Percentiles rank a stretch among this genome's conserved stretches.
phyloP scores from a whole-genome alignment of 345 rosid genomes.

The Dimocarpus longan region DNA sequence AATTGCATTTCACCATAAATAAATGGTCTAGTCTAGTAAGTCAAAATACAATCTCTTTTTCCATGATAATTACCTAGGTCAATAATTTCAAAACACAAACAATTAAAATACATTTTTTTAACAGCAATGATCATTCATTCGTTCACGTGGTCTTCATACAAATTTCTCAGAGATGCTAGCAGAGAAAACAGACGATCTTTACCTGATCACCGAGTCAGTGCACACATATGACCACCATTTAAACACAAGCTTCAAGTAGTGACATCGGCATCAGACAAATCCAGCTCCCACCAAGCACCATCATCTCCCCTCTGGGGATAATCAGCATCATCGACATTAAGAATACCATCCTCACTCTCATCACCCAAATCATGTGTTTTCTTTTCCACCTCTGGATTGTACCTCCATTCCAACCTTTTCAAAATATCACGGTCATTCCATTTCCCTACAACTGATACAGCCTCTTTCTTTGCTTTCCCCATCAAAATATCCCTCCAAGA shows the following conservation, averaged over 20 bases:
- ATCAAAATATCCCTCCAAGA: constrained; percentile 79
- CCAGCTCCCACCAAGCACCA: constrained; percentile 75
- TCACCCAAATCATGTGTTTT: constrained; percentile 26
- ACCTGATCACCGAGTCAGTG: neutral
- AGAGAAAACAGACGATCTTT: neutral
- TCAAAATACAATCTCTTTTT: neutral
- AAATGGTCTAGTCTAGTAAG: neutral
- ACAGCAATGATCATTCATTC: neutral
- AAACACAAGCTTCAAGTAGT: constrained; percentile 21
- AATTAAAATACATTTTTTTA: neutral
- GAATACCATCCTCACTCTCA: constrained; percentile 28
- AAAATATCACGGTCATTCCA: constrained; percentile 77
- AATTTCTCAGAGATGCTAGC: neutral
- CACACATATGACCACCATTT: neutral
- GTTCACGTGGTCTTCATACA: neutral
- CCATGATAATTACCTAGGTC: neutral
- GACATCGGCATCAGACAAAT: constrained; percentile 43
- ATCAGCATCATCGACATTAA: constrained; percentile 28
- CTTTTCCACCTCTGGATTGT: constrained; percentile 55
- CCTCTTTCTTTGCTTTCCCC: constrained; percentile 93
- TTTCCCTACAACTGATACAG: constrained; percentile 58
- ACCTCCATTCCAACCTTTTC: constrained; percentile 78
- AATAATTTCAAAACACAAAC: neutral
- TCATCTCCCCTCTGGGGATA: constrained; percentile 27
- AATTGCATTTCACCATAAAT: neutral